A percentile compares a stretch with the other conserved stretches of the same genome.
These are phyloP conservation scores for Trichocomaceae sp. DNA, from an alignment of 2,329 filamentous ascomycete species.

Conservation along the genomic window DNA sequence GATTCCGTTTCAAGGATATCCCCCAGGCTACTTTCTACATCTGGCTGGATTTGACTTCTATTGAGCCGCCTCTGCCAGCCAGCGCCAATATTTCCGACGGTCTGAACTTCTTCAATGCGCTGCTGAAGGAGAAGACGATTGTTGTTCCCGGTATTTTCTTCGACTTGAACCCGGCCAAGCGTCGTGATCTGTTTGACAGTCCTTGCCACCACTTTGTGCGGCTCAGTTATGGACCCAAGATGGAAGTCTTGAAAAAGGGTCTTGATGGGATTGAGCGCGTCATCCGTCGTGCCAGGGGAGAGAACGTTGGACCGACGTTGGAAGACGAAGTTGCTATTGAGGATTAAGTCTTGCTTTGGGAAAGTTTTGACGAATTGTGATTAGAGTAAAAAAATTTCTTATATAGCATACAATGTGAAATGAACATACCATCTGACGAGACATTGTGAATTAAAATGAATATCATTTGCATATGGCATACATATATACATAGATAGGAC, in stretches of 20 bases:
- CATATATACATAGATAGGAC: too few relatives aligned
- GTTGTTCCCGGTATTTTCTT: constrained; percentile 98
- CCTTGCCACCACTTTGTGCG: constrained; percentile 91
- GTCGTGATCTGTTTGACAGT: constrained; percentile 86
- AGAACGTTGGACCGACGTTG: constrained; percentile 21
- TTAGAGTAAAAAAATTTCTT: not conserved
- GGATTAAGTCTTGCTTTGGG: constrained; percentile 18
- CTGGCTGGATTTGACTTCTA: constrained; percentile 57
- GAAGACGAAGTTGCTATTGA: constrained; percentile 34
- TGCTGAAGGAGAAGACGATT: constrained; percentile 88
- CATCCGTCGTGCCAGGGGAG: constrained; percentile 46
- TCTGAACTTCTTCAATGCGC: constrained; percentile 93
- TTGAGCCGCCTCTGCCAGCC: constrained; percentile 49
- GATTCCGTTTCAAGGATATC: constrained; percentile 75
- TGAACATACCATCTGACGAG: not conserved
- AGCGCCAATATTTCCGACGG: constrained; percentile 74
- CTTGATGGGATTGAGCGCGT: constrained; percentile 80
- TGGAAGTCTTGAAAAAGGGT: constrained; percentile 71
- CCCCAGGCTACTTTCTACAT: constrained; percentile 95
- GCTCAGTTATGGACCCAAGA: constrained; percentile 74
- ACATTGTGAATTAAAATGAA: not conserved
- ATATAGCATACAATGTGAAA: constrained; percentile 1
- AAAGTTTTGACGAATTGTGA: not conserved
- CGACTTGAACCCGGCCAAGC: constrained; percentile 82
- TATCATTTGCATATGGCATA: too few relatives aligned